Conservation (phyloP, 2,329 filamentous ascomycete genomes). For the Lachnellula willkommii region DNA sequence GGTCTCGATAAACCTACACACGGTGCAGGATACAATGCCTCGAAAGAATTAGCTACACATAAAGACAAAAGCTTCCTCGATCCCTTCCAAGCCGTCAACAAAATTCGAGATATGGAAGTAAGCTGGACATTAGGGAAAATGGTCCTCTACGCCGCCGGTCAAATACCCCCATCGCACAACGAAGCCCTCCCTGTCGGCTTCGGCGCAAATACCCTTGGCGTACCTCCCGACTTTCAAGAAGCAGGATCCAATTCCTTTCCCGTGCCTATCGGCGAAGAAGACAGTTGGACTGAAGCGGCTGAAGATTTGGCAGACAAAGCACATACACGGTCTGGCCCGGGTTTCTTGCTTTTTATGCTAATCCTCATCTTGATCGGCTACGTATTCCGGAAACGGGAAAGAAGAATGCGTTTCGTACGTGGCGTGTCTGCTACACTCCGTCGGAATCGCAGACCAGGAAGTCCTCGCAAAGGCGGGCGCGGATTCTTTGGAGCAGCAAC, state of each 20-base stretch:
- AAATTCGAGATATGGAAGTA: slow-evolving; percentile 85
- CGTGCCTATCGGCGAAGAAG: slow-evolving; percentile 42
- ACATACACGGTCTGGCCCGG: slow-evolving; percentile 63
- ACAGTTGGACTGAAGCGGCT: slow-evolving; percentile 49
- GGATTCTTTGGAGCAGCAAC: slow-evolving; percentile 47
- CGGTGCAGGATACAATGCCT: slow-evolving; percentile 57
- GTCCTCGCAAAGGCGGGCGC: slow-evolving; percentile 41
- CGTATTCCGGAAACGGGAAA: slow-evolving; percentile 73
- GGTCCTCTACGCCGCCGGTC: slow-evolving; percentile 87
- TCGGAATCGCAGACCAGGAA: slow-evolving; percentile 41
- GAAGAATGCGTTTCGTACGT: slow-evolving; percentile 57
- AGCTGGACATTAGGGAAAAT: slow-evolving; percentile 98
- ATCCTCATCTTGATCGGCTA: slow-evolving; percentile 65
- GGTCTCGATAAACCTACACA: slow-evolving; percentile 33
- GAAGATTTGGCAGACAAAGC: slow-evolving; percentile 60
- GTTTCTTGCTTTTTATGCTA: slow-evolving; percentile 71
- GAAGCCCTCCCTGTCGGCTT: slow-evolving; percentile 78
- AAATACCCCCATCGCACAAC: slow-evolving; percentile 62
- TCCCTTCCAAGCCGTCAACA: slow-evolving; percentile 88
- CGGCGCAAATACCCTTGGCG: slow-evolving; percentile 65
- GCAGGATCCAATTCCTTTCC: slow-evolving; percentile 53
- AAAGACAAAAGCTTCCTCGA: slow-evolving; percentile 73
- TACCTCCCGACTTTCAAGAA: slow-evolving; percentile 76
- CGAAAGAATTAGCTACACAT: slow-evolving; percentile 62
- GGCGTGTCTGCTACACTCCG: slow-evolving; percentile 44